Conservation (phyloP, 2,329 filamentous ascomycete genomes). For the Cryphonectria parasitica region DNA sequence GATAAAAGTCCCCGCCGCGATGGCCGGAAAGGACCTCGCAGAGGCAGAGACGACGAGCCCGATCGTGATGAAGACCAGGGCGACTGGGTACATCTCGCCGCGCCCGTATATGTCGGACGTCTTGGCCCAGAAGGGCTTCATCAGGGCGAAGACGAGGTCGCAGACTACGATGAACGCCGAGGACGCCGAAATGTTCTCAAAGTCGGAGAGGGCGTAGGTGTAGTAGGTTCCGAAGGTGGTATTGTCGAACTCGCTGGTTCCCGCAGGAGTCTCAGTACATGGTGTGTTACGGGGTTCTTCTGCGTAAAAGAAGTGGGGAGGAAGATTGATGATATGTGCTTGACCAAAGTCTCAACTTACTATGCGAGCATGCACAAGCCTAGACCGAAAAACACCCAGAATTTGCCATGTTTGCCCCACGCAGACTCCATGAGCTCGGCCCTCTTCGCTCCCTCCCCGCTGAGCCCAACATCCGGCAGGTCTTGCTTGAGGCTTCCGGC, state of each 20-base stretch:
- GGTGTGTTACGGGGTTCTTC: too few species aligned
- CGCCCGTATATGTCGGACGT: constrained; percentile 65
- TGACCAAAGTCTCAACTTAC: not conserved
- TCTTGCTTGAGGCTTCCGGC: not conserved
- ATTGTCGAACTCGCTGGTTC: constrained; percentile 36
- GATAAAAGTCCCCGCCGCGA: constrained; percentile 59
- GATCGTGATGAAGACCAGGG: constrained; percentile 56
- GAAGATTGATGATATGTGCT: not conserved
- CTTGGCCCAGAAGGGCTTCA: constrained; percentile 65
- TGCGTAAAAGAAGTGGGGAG: too few species aligned
- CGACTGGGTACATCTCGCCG: constrained; percentile 62
- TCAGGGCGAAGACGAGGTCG: constrained; percentile 51
- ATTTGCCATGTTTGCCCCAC: not conserved
- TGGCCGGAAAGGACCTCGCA: constrained; percentile 54
- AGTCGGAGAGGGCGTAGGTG: constrained; percentile 41
- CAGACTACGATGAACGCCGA: constrained; percentile 38
- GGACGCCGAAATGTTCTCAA: constrained; percentile 37
- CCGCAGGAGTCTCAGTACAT: too few species aligned
- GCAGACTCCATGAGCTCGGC: constrained; percentile 1
- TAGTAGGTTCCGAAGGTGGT: constrained; percentile 37
- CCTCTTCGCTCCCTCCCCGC: not conserved
- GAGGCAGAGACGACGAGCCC: constrained; percentile 63
- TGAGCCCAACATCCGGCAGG: not conserved
- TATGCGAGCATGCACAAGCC: constrained; percentile 5
- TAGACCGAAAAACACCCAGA: not conserved